Conservation (phyloP, 108 stramenopile species). For the Schizochytrium sp. region DNA sequence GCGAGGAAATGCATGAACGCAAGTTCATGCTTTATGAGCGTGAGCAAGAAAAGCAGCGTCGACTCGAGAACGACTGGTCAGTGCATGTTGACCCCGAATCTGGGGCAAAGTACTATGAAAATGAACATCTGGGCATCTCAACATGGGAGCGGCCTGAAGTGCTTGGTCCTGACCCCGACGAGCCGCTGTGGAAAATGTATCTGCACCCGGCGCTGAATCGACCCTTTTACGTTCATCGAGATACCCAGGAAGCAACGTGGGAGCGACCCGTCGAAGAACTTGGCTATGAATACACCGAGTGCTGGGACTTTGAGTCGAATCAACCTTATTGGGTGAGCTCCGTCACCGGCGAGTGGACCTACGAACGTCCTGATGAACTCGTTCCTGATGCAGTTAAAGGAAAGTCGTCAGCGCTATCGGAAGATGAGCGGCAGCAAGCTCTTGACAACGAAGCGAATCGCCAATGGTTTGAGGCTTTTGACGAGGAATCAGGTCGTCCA, state of each 20-base stretch:
- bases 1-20: not conserved
- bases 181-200: not conserved
- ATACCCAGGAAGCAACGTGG: not conserved
- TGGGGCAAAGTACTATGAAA: not conserved
- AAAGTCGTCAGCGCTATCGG: not conserved
- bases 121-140: not conserved
- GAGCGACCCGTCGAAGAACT: not conserved
- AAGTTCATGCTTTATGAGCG: not conserved
- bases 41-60: not conserved
- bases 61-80: not conserved
- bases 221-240: not conserved
- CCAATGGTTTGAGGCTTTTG: not conserved
- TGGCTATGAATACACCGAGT: not conserved
- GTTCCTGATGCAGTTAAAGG: not conserved
- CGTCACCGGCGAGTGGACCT: not conserved
- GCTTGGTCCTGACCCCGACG: not conserved
- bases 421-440: not conserved
- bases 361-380: not conserved
- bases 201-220: not conserved
- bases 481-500: not conserved
- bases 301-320: not conserved
- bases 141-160: not conserved
- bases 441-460: not conserved
- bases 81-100: not conserved
- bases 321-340: not conserved